Evolutionary conservation across 2,329 filamentous ascomycete genomes (phyloP), one percentile per base, ranked within the genome.

Genomic region (Stemphylium lycopersici): DNA sequence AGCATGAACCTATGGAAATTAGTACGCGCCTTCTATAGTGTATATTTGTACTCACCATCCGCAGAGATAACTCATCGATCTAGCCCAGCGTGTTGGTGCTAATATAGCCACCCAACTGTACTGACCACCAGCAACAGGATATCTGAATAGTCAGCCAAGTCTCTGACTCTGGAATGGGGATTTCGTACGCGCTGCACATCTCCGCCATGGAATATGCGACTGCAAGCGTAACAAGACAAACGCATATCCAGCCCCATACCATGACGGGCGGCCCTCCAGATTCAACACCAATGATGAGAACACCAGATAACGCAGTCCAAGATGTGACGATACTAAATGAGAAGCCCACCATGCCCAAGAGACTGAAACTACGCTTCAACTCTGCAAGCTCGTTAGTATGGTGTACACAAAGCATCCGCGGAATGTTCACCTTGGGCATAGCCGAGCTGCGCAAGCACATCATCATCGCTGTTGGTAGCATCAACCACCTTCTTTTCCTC

Each of bases 191-290:
- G 24, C 79, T 80, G 55, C 82, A 84, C 71, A 75, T 85, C 63
- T 86, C 83, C 16, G 83, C 83, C 79, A 86, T 83, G 1, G 81
- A 81, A 54, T 84, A 82, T 10, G 82, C 83, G 5, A 86, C 83
- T 6, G 79, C 76, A 11, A 86, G 68, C 1, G 81, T 79, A 16
- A 81, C 73, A 8, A 80, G 43, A 55, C 80, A 82, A 20, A 85
- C 79, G 4, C 77, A 81, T 18, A 85, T 67, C 79, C 82, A 86
- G 37, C 80, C 79, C 73, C 81, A 86, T 6, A 86, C 77, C 80
- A 86, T 85, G 37, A 85, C 82, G 0, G 83, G 81, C 3, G 83
- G 82, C 1, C 83, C 83, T 12, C 83, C 83, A 32, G 81, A 78
- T 52, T 79, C 79, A 10, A 84, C 79, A 5, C 83, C 84, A 29